Conservation (phyloP, 1,139 yeast species). For the Pichia sp. region DNA sequence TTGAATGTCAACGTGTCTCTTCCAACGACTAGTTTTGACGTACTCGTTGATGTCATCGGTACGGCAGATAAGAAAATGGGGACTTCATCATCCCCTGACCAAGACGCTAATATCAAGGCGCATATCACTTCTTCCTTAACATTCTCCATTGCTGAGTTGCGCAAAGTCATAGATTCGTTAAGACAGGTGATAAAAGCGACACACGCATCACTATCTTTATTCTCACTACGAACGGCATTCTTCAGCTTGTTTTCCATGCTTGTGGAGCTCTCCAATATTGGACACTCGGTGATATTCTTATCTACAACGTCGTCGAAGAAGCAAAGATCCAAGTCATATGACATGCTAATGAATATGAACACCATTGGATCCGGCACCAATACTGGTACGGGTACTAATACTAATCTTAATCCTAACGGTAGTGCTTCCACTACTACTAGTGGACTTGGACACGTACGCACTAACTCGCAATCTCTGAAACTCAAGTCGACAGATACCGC, state of each 20-base stretch:
- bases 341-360: no score
- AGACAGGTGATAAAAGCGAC: constrained; percentile 13
- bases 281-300: background rate
- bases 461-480: no score
- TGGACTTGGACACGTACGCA: no score
- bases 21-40: constrained; percentile 5
- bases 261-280: constrained; percentile 65
- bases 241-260: constrained; percentile 68
- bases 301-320: no score
- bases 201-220: constrained; percentile 6
- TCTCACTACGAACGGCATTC: constrained; percentile 48
- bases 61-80: constrained; percentile 14
- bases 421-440: no score
- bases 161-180: constrained; percentile 15
- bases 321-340: no score
- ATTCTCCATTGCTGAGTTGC: constrained; percentile 19
- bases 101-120: constrained; percentile 7
- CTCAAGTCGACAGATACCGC: no score
- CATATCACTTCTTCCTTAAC: constrained; percentile 12
- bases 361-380: no score
- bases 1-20: constrained; percentile 8
- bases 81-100: background rate
- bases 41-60: constrained; percentile 16
- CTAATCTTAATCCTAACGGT: no score
- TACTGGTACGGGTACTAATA: no score